Evolutionary conservation across 202 grass and related monocot species (phyloP), one percentile per base, ranked within the genome.

Genomic region (Sporobolus alterniflorus): DNA sequence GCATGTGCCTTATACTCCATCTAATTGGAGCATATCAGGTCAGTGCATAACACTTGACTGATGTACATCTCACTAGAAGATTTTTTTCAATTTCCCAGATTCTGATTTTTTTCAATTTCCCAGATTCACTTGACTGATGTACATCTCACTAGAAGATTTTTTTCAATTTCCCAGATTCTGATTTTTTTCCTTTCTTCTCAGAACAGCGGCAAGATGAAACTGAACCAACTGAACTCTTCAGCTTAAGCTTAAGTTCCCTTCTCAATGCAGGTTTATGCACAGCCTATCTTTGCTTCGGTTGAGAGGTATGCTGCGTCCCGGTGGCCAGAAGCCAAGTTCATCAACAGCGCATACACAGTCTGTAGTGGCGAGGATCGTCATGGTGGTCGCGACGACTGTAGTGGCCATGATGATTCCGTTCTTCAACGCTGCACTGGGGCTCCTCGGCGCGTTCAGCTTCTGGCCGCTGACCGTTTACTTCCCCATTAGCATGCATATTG

Each of bases 11-110:
- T 78, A 93, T 95, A 61, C 73, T 98, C 74, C 96, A 98, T 22
- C 87, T 98, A 22, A 57, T 92, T n/a, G 96, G 96, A 50, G 96
- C 96, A 52, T 98, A 95, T 63, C 95, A 98, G 92, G 95, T 95
- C 26, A 69, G 50, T 33, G n/a, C 59, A 72, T 77, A 39, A 7
- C 36, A 39, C 6, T 7, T 39, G 36, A 39, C 7, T 39, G 36
- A 39, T 39, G 62, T 26, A 51, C 60, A 68, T 17, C 48, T 30
- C 22, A 56, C 6, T 7, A 42, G 11, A 31, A 44, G 1, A 29
- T 30, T 30, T 69, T 30, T 30, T 69, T 40, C 44, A 30, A 22
- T 49, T 31, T 0, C 3, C 52, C 20, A 65, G 9, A 62, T 32
- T 32, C 36, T n/a, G n/a, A n/a, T n/a, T n/a, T n/a, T n/a, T n/a